These are phyloP conservation scores for Citrus glauca DNA, from an alignment of 345 rosid genomes.

Conservation along the genomic window DNA sequence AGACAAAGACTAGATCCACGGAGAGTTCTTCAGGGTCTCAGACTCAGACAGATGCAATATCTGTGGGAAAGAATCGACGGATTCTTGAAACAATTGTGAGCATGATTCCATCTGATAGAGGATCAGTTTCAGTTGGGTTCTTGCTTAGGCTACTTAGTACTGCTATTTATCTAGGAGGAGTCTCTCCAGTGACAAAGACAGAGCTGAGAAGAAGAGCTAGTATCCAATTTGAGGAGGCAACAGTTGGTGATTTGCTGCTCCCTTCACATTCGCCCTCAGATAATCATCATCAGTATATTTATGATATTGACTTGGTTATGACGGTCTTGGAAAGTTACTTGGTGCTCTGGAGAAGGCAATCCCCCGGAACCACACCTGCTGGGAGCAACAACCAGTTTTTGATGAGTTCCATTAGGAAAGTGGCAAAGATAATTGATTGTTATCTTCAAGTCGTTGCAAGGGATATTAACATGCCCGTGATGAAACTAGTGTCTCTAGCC, in stretches of 20 bases:
- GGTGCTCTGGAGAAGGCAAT: conserved; percentile 66
- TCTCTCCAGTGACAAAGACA: conserved; percentile 59
- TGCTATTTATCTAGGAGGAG: conserved; percentile 68
- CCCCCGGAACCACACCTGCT: conserved; percentile 27
- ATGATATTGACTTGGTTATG: conserved; percentile 68
- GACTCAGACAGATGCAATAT: conserved; percentile 38
- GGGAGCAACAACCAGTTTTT: conserved; percentile 36
- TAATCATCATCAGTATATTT: conserved; percentile 20
- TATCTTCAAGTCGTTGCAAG: conserved; percentile 76
- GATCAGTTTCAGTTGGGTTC: conserved; percentile 80
- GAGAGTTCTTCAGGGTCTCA: conserved; percentile 25
- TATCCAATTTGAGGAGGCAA: conserved; percentile 78
- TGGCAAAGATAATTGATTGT: conserved; percentile 67
- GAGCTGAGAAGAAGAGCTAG: conserved; percentile 78
- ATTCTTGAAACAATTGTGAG: conserved; percentile 68
- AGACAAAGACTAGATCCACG: conserved; percentile 32
- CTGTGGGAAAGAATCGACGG: conserved; percentile 38
- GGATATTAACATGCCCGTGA: conserved; percentile 60
- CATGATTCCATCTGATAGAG: conserved; percentile 81
- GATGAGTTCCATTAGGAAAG: conserved; percentile 54
- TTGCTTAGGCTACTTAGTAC: conserved; percentile 78
- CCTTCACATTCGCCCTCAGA: conserved; percentile 50
- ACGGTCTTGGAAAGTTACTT: conserved; percentile 62
- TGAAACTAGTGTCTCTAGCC: conserved; percentile 56
- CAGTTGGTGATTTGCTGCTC: conserved; percentile 53